These are phyloP conservation scores for Saccharomyces hybrid DNA, from an alignment of 1,139 yeast genomes.

Conservation along the genomic window DNA sequence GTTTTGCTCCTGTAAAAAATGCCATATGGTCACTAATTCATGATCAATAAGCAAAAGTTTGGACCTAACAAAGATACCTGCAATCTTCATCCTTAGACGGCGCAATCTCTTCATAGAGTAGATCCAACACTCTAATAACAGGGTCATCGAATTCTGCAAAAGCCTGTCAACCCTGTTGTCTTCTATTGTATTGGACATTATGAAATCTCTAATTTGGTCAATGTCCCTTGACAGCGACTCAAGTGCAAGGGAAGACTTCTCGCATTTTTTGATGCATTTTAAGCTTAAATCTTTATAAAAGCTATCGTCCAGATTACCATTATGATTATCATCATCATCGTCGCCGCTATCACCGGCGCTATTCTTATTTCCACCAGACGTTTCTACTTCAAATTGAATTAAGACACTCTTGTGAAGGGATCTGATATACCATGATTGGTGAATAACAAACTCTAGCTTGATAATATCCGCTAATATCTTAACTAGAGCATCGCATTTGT, in stretches of 20 bases:
- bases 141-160: constrained; percentile 18
- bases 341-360: constrained; percentile 3
- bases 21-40: constrained; percentile 16
- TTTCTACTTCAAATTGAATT: constrained; percentile 18
- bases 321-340: constrained; percentile 1
- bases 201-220: constrained; percentile 12
- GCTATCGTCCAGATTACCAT: constrained; percentile 7
- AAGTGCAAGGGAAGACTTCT: constrained; percentile 21
- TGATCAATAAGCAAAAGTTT: constrained; percentile 23
- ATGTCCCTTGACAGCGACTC: constrained; percentile 14
- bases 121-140: constrained; percentile 25
- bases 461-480: constrained; percentile 17
- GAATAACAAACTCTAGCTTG: constrained; percentile 17
- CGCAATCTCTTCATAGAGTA: constrained; percentile 16
- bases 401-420: constrained; percentile 17
- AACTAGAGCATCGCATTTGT: constrained; percentile 3
- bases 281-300: constrained; percentile 22
- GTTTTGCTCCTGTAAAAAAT: constrained; percentile 5
- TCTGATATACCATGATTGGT: constrained; percentile 23
- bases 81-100: constrained; percentile 16
- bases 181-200: constrained; percentile 4
- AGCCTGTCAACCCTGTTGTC: constrained; percentile 7
- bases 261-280: constrained; percentile 23
- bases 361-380: constrained; percentile 1
- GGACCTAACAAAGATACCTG: constrained; percentile 21